Percentiles rank a stretch among this genome's conserved stretches.
These are phyloP conservation scores for Saturnispora silvae DNA, from an alignment of 805 yeast species.

Conservation along the genomic window DNA sequence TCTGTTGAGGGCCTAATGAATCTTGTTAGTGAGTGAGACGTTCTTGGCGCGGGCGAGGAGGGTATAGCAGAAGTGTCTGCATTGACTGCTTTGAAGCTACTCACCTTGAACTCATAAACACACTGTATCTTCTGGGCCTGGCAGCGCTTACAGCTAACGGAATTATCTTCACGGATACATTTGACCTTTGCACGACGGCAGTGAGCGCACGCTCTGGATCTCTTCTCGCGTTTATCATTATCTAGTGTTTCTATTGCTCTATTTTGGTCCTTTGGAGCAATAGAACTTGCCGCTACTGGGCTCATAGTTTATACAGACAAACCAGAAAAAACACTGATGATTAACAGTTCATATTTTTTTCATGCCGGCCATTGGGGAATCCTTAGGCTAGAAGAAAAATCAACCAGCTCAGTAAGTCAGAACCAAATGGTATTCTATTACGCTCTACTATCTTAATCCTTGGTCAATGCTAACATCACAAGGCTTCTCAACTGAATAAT, in stretches of 20 bases:
- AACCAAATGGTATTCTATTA: too few relatives aligned
- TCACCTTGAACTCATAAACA: conserved; percentile 45
- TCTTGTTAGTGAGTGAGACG: neutral
- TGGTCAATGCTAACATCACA: too few relatives aligned
- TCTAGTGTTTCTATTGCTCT: neutral
- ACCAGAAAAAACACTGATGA: too few relatives aligned
- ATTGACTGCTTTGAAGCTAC: conserved; percentile 29
- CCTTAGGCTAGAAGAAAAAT: too few relatives aligned
- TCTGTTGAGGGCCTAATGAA: neutral
- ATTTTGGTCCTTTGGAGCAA: neutral
- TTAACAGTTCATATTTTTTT: too few relatives aligned
- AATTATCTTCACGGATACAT: conserved; percentile 38
- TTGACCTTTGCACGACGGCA: conserved; percentile 56
- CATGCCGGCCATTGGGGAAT: too few relatives aligned
- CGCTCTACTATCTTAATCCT: too few relatives aligned
- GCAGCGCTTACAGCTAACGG: conserved; percentile 51
- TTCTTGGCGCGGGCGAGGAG: neutral
- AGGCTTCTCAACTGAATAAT: too few relatives aligned
- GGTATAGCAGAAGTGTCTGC: conserved; percentile 11
- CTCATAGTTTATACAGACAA: too few relatives aligned
- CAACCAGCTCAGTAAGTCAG: too few relatives aligned
- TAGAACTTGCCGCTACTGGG: neutral
- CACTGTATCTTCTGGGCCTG: conserved; percentile 41
- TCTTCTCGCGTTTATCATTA: conserved; percentile 1
- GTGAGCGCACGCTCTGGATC: conserved; percentile 45